phyloP scores from a whole-genome alignment of 2,329 filamentous ascomycete species.

The Fusarium fracticaudum region DNA sequence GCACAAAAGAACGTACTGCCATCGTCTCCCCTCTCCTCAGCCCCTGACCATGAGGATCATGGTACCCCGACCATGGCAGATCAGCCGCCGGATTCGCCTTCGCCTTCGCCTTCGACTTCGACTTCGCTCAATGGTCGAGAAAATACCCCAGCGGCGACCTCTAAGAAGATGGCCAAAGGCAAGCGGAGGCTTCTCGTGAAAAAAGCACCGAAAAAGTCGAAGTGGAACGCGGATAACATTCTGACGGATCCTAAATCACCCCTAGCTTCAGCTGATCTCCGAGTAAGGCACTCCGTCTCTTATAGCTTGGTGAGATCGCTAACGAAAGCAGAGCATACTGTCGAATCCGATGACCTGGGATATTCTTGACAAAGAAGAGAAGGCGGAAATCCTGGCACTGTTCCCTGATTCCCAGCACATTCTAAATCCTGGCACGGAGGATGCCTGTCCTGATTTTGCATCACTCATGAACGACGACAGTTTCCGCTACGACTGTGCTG shows the following conservation, averaged over 20 bases:
- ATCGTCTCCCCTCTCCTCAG: constrained; percentile 31
- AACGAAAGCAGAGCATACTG: constrained; percentile 47
- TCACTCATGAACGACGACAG: constrained; percentile 58
- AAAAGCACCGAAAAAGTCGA: constrained; percentile 44
- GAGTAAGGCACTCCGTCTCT: constrained; percentile 38
- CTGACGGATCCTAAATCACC: constrained; percentile 52
- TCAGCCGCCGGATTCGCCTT: constrained; percentile 1
- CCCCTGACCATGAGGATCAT: background rate
- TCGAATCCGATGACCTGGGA: constrained; percentile 53
- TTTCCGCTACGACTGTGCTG: constrained; percentile 58
- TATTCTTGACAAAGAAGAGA: constrained; percentile 47
- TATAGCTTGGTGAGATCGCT: background rate
- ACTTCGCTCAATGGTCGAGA: constrained; percentile 13
- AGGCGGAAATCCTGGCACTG: constrained; percentile 49
- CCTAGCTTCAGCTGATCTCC: constrained; percentile 50
- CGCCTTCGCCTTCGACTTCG: background rate
- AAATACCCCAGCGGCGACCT: background rate
- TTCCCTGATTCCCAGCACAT: constrained; percentile 53
- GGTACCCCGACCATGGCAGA: background rate
- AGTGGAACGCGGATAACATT: constrained; percentile 50
- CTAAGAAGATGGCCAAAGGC: constrained; percentile 31
- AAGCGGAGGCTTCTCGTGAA: constrained; percentile 37
- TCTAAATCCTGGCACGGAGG: constrained; percentile 46
- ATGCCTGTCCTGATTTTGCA: constrained; percentile 53
- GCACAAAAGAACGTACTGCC: background rate